Base-by-base conservation (phyloP, 139 green algal genomes). In the Chlorella sp. region DNA sequence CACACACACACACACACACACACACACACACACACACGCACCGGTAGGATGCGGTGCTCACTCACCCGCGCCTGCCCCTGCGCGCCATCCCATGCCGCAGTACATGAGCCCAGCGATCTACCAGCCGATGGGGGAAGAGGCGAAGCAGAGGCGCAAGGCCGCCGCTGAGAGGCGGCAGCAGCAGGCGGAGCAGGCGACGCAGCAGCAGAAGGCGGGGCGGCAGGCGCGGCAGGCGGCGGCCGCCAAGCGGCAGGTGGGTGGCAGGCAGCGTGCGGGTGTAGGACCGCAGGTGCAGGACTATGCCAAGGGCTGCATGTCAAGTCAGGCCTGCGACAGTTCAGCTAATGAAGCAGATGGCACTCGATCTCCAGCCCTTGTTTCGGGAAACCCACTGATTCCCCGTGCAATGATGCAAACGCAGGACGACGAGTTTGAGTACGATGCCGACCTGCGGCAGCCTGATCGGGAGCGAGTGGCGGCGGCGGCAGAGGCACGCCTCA, bases 141-240 rank as follows among this genome's bases (percentile, higher is more conserved):
- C 57, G 25, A 78, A 78, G 71, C 25, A 62, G 39, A 6, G 44
- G 25, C 71, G 71, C 20, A 21, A 21, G 21, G 17, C 21, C 2
- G 69, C 36, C 21, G 16, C 21, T 21, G 12, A 44, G 41, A 39
- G 25, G 39, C 34, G 69, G 69, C 12, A 62, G 78, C 38, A 47
- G 38, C 21, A 57, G 38, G 36, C 4, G 69, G 36, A 78, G 12
- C 25, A 55, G 39, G 4, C 56, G 57, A 23, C 25, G 63, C 28
- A 51, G 23, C 28, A 74, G 39, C 41, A 44, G 25, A 72, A 41
- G 76, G 38, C 60, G 38, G 23, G 34, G 38, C 76, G 76, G 25
- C 26, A 47, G 51, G 36, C 56, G 76, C 57, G 76, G 60, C 76
- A 82, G 38, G 18, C 56, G 36, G 76, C 26, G 17, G 60, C 76